Evolutionary conservation across 225 moss, liverwort and hornwort species (phyloP), one percentile per base, ranked within the genome.

Genomic region (Antitrichia curtipendula): DNA sequence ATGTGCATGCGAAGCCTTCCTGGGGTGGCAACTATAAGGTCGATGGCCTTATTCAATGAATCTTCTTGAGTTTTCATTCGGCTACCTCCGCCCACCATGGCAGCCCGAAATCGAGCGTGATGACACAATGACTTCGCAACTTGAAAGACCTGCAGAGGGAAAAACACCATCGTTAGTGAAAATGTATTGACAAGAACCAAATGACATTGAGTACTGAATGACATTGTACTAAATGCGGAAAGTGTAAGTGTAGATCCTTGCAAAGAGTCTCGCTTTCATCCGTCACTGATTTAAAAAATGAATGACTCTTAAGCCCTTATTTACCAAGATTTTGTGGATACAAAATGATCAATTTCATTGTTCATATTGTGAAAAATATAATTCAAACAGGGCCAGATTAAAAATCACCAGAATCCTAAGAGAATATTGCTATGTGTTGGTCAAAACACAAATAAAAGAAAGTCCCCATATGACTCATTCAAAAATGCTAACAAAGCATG

Each of bases 41-140:
- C 99, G 70, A 97, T 92, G 60, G 99, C 91, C 86, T 90, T 94
- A 79, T 96, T 99, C 80, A 97, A 91, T 60, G 95, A 89, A 82
- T 99, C 97, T 82, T 99, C 99, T 60, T 99, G 99, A 61, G 92
- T 87, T 84, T 99, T 97, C 96, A 97, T 96, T 84, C 95, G 95
- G 83, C 93, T 91, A 54, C 99, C 99, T 74, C 99, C 99, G 84
- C 99, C 99, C 49, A 99, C 96, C 95, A 97, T 97, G 83, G 96
- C 97, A 77, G 99, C 94, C 85, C 99, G 95, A 92, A 99, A 99
- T 50, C 99, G 95, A 60, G 99, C 99, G 89, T 96, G 95, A 93
- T 99, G 99, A 89, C 97, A 96, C 60, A 99, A 89, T 27, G 99
- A 97, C 89, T 99, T 99, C 31, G 97, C 99, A 14, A 97, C 99